phyloP scores from a whole-genome alignment of 2,329 filamentous ascomycete species.

The Curvularia sp. region DNA sequence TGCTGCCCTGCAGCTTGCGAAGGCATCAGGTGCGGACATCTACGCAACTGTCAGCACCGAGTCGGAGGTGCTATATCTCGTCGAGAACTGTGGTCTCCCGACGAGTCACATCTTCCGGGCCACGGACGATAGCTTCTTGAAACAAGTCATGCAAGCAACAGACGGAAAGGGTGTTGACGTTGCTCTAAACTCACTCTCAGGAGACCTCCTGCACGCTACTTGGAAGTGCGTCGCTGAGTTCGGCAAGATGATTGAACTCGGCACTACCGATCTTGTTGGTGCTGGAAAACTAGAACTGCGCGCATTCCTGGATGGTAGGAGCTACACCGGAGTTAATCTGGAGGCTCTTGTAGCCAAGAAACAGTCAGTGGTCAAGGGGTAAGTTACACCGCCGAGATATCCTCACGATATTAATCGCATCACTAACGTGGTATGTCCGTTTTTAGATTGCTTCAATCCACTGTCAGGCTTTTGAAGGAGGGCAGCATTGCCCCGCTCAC shows the following conservation, averaged over 20 bases:
- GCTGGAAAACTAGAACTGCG: conserved; percentile 21
- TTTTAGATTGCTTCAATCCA: background rate
- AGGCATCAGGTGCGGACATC: conserved; percentile 31
- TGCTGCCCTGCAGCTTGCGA: conserved; percentile 30
- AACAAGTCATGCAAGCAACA: conserved; percentile 10
- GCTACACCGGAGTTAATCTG: conserved; percentile 2
- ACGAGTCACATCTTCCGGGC: conserved; percentile 44
- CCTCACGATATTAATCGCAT: background rate
- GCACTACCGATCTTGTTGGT: conserved; percentile 22
- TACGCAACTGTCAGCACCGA: conserved; percentile 32
- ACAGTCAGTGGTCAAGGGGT: background rate
- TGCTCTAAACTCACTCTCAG: conserved; percentile 39
- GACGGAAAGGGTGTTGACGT: conserved; percentile 45
- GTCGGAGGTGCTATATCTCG: conserved; percentile 29
- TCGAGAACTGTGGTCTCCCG: conserved; percentile 28
- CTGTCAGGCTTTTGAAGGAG: background rate
- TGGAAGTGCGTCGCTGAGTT: conserved; percentile 51
- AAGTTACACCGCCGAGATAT: too few relatives aligned
- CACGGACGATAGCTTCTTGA: conserved; percentile 17
- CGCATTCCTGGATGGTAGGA: conserved; percentile 14
- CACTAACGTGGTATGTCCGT: background rate
- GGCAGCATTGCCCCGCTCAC: background rate
- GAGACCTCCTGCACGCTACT: conserved; percentile 43
- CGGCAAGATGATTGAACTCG: conserved; percentile 34
- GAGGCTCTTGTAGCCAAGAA: background rate